Conservation (phyloP, 1,284 basidiomycete species). For the Tylopilus orsonianus region DNA sequence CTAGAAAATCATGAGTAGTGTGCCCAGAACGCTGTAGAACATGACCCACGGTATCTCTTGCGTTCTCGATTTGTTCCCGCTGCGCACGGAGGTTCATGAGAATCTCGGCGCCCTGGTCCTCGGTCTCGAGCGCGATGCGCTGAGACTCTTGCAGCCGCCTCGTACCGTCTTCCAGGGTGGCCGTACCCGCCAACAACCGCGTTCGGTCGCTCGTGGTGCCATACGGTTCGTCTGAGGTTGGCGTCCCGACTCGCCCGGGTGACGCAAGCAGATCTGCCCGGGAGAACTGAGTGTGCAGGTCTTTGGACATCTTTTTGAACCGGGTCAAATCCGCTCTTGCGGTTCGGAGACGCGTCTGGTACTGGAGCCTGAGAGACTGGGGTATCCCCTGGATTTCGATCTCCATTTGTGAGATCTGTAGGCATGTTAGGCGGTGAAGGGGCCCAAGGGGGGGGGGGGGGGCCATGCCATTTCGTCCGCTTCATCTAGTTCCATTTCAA, state of each 20-base stretch:
- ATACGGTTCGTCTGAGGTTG: conserved; percentile 81
- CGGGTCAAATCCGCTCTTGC: conserved; percentile 73
- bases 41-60: conserved; percentile 77
- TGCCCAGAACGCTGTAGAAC: not conserved
- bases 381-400: conserved; percentile 98
- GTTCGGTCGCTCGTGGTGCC: conserved; percentile 65
- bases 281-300: conserved; percentile 55
- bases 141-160: conserved; percentile 88
- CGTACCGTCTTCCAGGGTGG: conserved; percentile 75
- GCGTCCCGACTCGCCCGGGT: conserved; percentile 42
- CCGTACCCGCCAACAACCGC: conserved; percentile 75
- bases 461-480: conserved; percentile 89
- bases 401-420: conserved; percentile 96
- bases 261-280: conserved; percentile 60
- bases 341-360: conserved; percentile 69
- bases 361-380: conserved; percentile 73
- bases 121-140: conserved; percentile 92
- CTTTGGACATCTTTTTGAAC: conserved; percentile 78
- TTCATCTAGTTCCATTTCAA: conserved; percentile 96
- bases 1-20: conserved; percentile 37
- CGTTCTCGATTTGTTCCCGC: conserved; percentile 94
- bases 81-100: conserved; percentile 83
- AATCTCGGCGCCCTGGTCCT: conserved; percentile 93
- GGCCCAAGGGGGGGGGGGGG: not conserved
- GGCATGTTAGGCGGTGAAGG: conserved; percentile 2